Evolutionary conservation across 2,329 filamentous ascomycete species (phyloP).

Genomic region (Achaetomium macrosporum): DNA sequence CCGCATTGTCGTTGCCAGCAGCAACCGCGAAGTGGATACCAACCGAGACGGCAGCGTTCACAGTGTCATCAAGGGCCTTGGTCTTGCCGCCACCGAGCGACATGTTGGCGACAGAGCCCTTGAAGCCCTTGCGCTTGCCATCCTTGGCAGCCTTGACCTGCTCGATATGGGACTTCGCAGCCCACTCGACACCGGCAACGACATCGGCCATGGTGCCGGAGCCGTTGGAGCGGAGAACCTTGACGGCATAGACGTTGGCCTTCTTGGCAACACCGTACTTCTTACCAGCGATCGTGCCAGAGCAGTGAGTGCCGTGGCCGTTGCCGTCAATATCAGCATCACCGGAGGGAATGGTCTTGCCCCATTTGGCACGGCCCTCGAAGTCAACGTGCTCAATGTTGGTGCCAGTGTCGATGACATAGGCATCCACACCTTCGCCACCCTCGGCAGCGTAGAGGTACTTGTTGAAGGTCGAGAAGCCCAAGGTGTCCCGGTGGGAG

Average conservation of each 20-base stretch:
- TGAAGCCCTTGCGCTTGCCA: conserved; percentile 93
- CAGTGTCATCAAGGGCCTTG: conserved; percentile 78
- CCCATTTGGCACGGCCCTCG: conserved; percentile 91
- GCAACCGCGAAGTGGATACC: conserved; percentile 97
- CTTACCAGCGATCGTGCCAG: conserved; percentile 93
- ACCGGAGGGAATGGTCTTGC: conserved; percentile 83
- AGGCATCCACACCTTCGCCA: conserved; percentile 97
- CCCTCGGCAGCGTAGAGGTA: conserved; percentile 87
- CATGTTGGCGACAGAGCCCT: conserved; percentile 99
- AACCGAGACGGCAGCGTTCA: conserved; percentile 86
- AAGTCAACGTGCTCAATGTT: conserved; percentile 94
- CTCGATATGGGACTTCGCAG: conserved; percentile 71
- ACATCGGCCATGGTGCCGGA: conserved; percentile 98
- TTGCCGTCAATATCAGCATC: conserved; percentile 92
- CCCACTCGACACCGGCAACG: conserved; percentile 96
- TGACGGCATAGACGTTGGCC: conserved; percentile 92
- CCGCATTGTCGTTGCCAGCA: conserved; percentile 96
- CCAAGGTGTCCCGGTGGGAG: conserved; percentile 82
- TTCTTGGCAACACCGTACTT: conserved; percentile 99
- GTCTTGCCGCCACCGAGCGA: conserved; percentile 98
- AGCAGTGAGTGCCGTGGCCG: conserved; percentile 98
- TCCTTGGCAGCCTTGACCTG: conserved; percentile 73
- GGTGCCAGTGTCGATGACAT: conserved; percentile 97
- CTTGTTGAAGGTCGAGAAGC: conserved; percentile 95
- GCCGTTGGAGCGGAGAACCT: conserved; percentile 95